phyloP scores from a whole-genome alignment of 2,329 filamentous ascomycete genomes.

The Microcyclospora pomicola region DNA sequence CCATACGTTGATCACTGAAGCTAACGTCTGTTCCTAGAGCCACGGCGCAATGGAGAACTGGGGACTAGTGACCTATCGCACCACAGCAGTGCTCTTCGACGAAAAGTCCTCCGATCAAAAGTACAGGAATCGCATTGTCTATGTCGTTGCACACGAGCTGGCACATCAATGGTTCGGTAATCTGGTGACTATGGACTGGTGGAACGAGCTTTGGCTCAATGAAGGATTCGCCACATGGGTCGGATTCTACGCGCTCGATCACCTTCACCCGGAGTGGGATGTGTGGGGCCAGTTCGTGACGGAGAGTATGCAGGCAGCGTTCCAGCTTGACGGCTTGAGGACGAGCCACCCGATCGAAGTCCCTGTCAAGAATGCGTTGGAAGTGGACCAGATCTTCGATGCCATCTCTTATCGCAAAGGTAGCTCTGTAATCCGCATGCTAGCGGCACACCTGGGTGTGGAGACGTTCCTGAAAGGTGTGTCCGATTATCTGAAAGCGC shows the following conservation, averaged over 20 bases:
- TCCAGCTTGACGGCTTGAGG: slow-evolving; percentile 76
- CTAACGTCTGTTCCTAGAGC: slow-evolving; percentile 37
- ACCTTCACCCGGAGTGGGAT: slow-evolving; percentile 92
- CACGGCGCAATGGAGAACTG: slow-evolving; percentile 88
- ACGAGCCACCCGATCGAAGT: slow-evolving; percentile 95
- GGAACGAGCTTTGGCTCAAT: slow-evolving; percentile 63
- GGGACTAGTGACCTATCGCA: slow-evolving; percentile 85
- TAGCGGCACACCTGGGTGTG: slow-evolving; percentile 76
- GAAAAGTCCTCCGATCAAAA: slow-evolving; percentile 78
- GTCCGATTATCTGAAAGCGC: slow-evolving; percentile 71
- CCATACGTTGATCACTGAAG: background rate
- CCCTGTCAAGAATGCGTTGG: slow-evolving; percentile 79
- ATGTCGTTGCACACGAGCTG: slow-evolving; percentile 95
- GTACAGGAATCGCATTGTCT: slow-evolving; percentile 88
- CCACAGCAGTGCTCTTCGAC: slow-evolving; percentile 91
- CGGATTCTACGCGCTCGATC: slow-evolving; percentile 81
- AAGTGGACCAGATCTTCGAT: slow-evolving; percentile 97
- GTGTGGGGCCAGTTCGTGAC: slow-evolving; percentile 96
- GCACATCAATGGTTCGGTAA: slow-evolving; percentile 96
- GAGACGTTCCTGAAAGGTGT: slow-evolving; percentile 86
- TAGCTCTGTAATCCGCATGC: slow-evolving; percentile 91
- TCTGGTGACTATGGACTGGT: slow-evolving; percentile 94
- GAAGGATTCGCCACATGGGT: slow-evolving; percentile 98
- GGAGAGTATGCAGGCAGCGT: slow-evolving; percentile 85
- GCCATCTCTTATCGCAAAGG: slow-evolving; percentile 94